phyloP scores from a whole-genome alignment of 73 alveolate genomes.

The Tetrahymena borealis region DNA sequence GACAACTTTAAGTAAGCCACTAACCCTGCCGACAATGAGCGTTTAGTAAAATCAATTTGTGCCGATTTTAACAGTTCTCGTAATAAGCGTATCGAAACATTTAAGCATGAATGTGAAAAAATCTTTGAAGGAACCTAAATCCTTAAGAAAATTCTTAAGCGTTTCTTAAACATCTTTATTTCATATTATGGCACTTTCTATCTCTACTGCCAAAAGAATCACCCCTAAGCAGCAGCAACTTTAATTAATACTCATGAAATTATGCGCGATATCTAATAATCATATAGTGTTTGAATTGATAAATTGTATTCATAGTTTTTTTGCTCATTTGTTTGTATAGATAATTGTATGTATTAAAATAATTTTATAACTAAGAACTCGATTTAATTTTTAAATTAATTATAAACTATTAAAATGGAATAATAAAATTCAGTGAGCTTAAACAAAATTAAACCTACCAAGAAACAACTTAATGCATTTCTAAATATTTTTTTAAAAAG shows the following conservation, averaged over 20 bases:
- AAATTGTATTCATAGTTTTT: neutral
- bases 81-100: constrained; percentile 32
- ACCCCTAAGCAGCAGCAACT: constrained; percentile 2
- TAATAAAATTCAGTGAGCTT: too few species aligned
- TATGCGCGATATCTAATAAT: neutral
- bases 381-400: too few species aligned
- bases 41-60: constrained; percentile 23
- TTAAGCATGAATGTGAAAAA: constrained; percentile 28
- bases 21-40: constrained; percentile 18
- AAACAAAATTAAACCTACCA: too few species aligned
- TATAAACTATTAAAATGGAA: too few species aligned
- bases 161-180: constrained; percentile 24
- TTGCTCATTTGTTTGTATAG: too few species aligned
- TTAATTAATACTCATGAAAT: neutral
- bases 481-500: too few species aligned
- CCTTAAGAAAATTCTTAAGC: constrained; percentile 22
- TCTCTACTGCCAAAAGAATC: constrained; percentile 13
- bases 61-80: constrained; percentile 24
- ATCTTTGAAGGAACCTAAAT: constrained; percentile 17
- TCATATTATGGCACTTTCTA: constrained; percentile 28
- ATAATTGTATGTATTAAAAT: too few species aligned
- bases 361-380: too few species aligned
- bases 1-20: neutral
- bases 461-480: too few species aligned
- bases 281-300: neutral